Base-by-base conservation (phyloP, 2,329 filamentous ascomycete genomes). In the Harringtonia lauricola region DNA sequence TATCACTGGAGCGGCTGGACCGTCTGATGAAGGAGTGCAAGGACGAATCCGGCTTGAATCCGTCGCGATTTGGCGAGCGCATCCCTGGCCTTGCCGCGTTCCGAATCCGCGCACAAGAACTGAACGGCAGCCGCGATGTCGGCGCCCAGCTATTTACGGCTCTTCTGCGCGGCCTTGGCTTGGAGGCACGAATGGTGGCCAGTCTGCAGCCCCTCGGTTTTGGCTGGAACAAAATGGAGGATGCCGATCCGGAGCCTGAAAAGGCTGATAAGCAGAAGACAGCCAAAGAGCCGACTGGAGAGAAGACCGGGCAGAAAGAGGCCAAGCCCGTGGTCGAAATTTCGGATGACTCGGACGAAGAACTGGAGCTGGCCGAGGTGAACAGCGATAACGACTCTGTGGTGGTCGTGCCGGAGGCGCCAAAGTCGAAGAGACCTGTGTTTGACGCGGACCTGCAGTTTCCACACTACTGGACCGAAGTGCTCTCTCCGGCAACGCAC, bases 401-500 rank as follows among this genome's bases (percentile, higher is more conserved):
- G 1, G 61, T 81, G 8, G 76, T 83, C 44, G 51, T 81, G 18
- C 70, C 67, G 62, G 6, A 62, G 59, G 33, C 54, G 52, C 9
- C 12, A 2, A 28, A n/a, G 3, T 3, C 14, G 15, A 30, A 31
- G 1, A 29, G 28, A 8, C n/a, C 33, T 2, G 8, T 55, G 57
- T 85, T 81, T 53, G 87, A 94, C 53, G 70, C 72, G 18, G 88
- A 94, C 52, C 69, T 95, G 24, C 76, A 81, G 3, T 92, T 82
- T 51, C 89, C 92, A 1, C 83, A 85, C 41, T 96, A 96, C 60
- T 98, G 92, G 92, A 83, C 84, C 0, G 92, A 98, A 60, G 83
- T 86, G 3, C 68, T 92, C 2, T 95, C 89, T 0, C 83, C 87
- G 2, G 71, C 86, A 4, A 90, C 86, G 0, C 77, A 86, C 43